Conservation (phyloP, 768 basidiomycete species). For the Rhodotorula taiwanensis region DNA sequence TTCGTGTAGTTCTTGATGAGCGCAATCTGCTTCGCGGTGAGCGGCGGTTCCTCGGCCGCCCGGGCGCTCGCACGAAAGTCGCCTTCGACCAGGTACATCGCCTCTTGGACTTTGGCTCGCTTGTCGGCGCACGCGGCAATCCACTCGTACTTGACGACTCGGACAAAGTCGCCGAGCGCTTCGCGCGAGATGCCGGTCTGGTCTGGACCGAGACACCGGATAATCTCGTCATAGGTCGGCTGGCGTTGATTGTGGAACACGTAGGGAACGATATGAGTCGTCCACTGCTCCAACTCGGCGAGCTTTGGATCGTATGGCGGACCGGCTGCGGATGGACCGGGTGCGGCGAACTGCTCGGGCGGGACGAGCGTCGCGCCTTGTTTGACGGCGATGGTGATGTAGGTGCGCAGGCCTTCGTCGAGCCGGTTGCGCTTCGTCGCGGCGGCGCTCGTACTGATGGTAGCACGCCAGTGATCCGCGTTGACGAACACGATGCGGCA, state of each 20-base stretch:
- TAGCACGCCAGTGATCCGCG: constrained; percentile 20
- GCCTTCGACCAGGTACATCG: constrained; percentile 9
- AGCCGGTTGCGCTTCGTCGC: constrained; percentile 9
- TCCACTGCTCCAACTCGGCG: constrained; percentile 13
- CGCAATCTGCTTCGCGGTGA: not conserved
- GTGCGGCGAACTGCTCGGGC: constrained; percentile 11
- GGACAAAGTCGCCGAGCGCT: constrained; percentile 19
- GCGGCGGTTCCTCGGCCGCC: not conserved
- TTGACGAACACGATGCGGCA: constrained; percentile 22
- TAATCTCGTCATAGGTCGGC: constrained; percentile 13
- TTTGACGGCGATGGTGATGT: constrained; percentile 7
- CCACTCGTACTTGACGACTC: constrained; percentile 23
- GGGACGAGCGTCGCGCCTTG: constrained; percentile 23
- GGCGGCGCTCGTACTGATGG: too few relatives aligned
- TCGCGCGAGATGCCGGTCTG: not conserved
- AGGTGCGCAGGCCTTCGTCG: constrained; percentile 8
- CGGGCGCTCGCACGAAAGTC: not conserved
- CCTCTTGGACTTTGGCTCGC: not conserved
- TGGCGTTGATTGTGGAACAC: not conserved
- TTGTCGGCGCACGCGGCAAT: constrained; percentile 1
- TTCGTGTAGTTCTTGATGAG: too few relatives aligned
- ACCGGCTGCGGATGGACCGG: not conserved
- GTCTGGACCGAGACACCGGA: constrained; percentile 11
- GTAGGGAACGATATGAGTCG: constrained; percentile 31
- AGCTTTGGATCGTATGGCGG: not conserved